Conservation (phyloP, 2,329 filamentous ascomycete genomes). For the Chrysoporthe austroafricana region DNA sequence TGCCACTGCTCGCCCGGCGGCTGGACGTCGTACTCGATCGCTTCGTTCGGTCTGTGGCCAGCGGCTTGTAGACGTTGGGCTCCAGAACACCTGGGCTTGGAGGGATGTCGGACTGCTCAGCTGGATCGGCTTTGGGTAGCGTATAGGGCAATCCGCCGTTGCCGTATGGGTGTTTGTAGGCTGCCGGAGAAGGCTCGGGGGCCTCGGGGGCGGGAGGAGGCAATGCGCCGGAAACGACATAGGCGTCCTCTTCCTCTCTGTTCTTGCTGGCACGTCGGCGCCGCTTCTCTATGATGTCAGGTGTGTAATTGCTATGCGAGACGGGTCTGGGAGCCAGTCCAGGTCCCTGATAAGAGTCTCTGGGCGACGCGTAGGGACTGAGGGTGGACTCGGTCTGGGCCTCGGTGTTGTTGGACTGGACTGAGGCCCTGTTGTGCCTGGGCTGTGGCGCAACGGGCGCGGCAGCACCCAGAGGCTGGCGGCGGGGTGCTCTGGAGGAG, state of each 20-base stretch:
- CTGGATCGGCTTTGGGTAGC: constrained; percentile 36
- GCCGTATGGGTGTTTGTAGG: constrained; percentile 56
- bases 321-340: constrained; percentile 63
- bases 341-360: constrained; percentile 52
- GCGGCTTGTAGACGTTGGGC: constrained; percentile 39
- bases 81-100: constrained; percentile 33
- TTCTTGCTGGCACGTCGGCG: constrained; percentile 47
- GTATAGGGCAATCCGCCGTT: constrained; percentile 39
- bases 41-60: constrained; percentile 30
- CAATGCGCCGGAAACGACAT: constrained; percentile 38
- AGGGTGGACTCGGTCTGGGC: constrained; percentile 61
- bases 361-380: constrained; percentile 61
- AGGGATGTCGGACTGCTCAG: constrained; percentile 33
- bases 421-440: constrained; percentile 56
- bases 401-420: constrained; percentile 60
- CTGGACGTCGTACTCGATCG: constrained; percentile 18
- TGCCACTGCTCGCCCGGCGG: constrained; percentile 30
- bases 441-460: constrained; percentile 43
- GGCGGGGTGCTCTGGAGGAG: constrained; percentile 37
- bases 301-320: constrained; percentile 50
- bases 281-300: constrained; percentile 49
- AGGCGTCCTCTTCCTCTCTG: constrained; percentile 46
- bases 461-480: constrained; percentile 39
- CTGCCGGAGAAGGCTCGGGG: constrained; percentile 61
- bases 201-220: constrained; percentile 62